These are phyloP conservation scores for Penicillium simplicissimum DNA, from an alignment of 495 filamentous ascomycete genomes.

Conservation along the genomic window DNA sequence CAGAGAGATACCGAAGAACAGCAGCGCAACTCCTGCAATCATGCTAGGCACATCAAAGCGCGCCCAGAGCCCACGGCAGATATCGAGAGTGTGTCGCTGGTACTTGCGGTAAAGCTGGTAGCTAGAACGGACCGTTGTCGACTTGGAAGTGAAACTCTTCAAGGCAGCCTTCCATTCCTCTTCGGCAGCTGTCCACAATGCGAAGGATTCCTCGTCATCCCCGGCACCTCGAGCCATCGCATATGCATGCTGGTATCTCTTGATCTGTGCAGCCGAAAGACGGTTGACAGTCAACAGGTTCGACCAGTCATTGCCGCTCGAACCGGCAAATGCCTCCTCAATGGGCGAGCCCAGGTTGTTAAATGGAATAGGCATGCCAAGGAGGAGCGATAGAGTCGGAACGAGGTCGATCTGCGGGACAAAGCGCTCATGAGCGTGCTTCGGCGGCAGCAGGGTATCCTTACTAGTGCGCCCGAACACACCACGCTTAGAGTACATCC, in stretches of 20 bases:
- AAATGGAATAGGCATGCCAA: conserved; percentile 92
- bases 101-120: conserved; percentile 69
- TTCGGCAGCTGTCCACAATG: conserved; percentile 60
- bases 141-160: conserved; percentile 41
- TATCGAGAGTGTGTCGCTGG: conserved; percentile 71
- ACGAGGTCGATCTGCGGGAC: conserved; percentile 97
- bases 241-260: conserved; percentile 78
- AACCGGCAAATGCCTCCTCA: conserved; percentile 84
- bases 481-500: conserved; percentile 92
- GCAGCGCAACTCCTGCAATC: conserved; percentile 70
- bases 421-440: conserved; percentile 72
- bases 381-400: conserved; percentile 80
- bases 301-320: conserved; percentile 64
- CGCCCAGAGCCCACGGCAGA: conserved; percentile 89
- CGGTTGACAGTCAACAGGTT: conserved; percentile 75
- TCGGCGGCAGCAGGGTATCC: conserved; percentile 62
- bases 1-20: conserved; percentile 63
- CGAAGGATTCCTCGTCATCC: conserved; percentile 54
- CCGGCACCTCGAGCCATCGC: conserved; percentile 61
- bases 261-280: conserved; percentile 80
- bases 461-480: conserved; percentile 76
- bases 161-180: conserved; percentile 42
- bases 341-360: conserved; percentile 97
- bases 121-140: conserved; percentile 37
- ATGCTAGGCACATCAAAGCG: conserved; percentile 86